Percentiles rank a stretch among this genome's conserved stretches.
These are phyloP conservation scores for Penicillium sp. DNA, from an alignment of 2,329 filamentous ascomycete species.

Conservation along the genomic window DNA sequence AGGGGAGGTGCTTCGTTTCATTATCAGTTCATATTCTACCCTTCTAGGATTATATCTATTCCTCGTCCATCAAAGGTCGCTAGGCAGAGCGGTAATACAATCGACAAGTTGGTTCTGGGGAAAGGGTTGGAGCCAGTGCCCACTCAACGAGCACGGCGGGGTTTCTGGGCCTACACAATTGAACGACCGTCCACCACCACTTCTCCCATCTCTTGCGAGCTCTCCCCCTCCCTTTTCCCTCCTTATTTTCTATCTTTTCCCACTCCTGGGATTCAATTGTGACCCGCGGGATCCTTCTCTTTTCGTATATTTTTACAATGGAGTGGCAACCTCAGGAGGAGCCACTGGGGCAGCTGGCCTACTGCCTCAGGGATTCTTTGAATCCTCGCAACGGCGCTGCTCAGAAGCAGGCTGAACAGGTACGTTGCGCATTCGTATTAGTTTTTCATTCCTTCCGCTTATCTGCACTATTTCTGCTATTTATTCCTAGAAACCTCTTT, in stretches of 20 bases:
- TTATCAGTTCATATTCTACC: background rate
- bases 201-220: slow-evolving; percentile 13
- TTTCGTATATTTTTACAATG: slow-evolving; percentile 58
- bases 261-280: slow-evolving; percentile 18
- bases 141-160: slow-evolving; percentile 27
- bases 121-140: slow-evolving; percentile 25
- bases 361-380: slow-evolving; percentile 89
- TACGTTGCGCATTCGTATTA: slow-evolving; percentile 54
- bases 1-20: background rate
- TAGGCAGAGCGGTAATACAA: background rate
- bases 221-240: slow-evolving; percentile 11
- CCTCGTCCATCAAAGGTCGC: background rate
- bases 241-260: slow-evolving; percentile 16
- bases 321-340: slow-evolving; percentile 90
- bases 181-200: slow-evolving; percentile 6
- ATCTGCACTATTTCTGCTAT: slow-evolving; percentile 6
- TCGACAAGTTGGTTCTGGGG: slow-evolving; percentile 12
- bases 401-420: slow-evolving; percentile 87
- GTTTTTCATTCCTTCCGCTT: slow-evolving; percentile 12
- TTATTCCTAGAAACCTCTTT: background rate
- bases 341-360: slow-evolving; percentile 85
- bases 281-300: slow-evolving; percentile 7
- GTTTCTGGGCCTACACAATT: slow-evolving; percentile 28
- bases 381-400: slow-evolving; percentile 78
- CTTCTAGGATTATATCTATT: background rate